Conservation (phyloP, 2,329 filamentous ascomycete genomes). For the Colletotrichum liriopes region DNA sequence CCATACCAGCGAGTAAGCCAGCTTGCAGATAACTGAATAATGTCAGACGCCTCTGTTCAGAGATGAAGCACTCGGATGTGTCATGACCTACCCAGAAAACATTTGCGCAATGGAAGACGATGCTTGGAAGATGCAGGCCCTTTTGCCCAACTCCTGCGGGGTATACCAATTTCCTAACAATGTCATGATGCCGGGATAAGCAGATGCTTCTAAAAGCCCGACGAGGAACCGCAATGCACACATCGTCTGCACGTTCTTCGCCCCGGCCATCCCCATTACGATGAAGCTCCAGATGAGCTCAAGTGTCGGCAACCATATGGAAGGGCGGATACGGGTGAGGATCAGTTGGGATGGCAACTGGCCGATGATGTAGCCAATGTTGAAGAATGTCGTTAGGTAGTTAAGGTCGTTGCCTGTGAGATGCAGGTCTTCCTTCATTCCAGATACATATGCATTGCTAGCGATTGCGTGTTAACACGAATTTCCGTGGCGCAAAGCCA, state of each 20-base stretch:
- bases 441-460: slow-evolving; percentile 59
- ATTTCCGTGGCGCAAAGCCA: neutral
- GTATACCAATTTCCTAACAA: slow-evolving; percentile 63
- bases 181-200: slow-evolving; percentile 56
- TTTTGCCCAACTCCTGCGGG: slow-evolving; percentile 59
- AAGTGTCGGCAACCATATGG: slow-evolving; percentile 57
- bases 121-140: slow-evolving; percentile 60
- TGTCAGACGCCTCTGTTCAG: neutral
- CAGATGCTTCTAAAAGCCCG: slow-evolving; percentile 56
- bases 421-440: slow-evolving; percentile 66
- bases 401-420: slow-evolving; percentile 70
- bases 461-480: slow-evolving; percentile 38
- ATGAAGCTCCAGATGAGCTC: slow-evolving; percentile 53
- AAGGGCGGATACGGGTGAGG: slow-evolving; percentile 57
- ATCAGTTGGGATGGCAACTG: slow-evolving; percentile 57
- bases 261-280: slow-evolving; percentile 56
- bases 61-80: neutral
- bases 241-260: slow-evolving; percentile 55
- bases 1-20: neutral
- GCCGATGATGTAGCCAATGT: slow-evolving; percentile 71
- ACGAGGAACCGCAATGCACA: slow-evolving; percentile 61
- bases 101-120: slow-evolving; percentile 56
- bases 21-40: neutral
- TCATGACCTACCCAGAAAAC: slow-evolving; percentile 58
- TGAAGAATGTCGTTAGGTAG: slow-evolving; percentile 68